Conservation (phyloP, 192 early-diverging fungal genomes). For the Gaertneriomyces semiglobifer region DNA sequence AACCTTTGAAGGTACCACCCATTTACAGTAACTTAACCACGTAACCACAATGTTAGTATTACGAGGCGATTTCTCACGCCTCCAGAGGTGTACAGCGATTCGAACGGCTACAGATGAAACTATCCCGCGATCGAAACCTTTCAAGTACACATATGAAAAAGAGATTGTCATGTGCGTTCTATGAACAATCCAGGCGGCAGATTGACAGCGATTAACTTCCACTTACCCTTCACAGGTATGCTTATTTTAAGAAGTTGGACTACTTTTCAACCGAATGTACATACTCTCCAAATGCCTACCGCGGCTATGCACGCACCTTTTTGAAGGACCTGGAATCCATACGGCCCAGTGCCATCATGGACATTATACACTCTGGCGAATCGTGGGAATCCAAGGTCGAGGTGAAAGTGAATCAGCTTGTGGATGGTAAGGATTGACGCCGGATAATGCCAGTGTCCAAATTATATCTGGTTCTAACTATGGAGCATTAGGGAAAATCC, state of each 20-base stretch:
- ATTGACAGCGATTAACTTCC: neutral
- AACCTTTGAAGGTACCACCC: neutral
- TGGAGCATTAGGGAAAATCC: constrained; percentile 1
- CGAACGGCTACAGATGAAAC: constrained; percentile 72
- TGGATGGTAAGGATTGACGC: constrained; percentile 10
- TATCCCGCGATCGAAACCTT: constrained; percentile 89
- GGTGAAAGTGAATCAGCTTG: constrained; percentile 32
- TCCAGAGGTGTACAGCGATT: constrained; percentile 91
- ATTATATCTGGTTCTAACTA: neutral
- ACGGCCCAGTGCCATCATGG: constrained; percentile 81
- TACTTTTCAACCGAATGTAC: constrained; percentile 99
- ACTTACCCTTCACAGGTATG: constrained; percentile 50
- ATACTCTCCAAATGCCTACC: constrained; percentile 96
- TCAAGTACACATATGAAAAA: constrained; percentile 99
- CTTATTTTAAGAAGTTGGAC: constrained; percentile 93
- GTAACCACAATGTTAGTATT: constrained; percentile 57
- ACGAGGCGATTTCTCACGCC: constrained; percentile 87
- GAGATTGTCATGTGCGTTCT: constrained; percentile 87
- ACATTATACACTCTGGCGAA: constrained; percentile 95
- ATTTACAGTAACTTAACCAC: neutral
- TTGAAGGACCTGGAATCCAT: constrained; percentile 93
- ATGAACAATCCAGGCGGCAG: neutral
- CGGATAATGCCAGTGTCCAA: neutral
- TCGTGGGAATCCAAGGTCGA: constrained; percentile 51
- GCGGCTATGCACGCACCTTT: constrained; percentile 90